phyloP scores from a whole-genome alignment of 305 asterid species.

The Fraxinus greggii region DNA sequence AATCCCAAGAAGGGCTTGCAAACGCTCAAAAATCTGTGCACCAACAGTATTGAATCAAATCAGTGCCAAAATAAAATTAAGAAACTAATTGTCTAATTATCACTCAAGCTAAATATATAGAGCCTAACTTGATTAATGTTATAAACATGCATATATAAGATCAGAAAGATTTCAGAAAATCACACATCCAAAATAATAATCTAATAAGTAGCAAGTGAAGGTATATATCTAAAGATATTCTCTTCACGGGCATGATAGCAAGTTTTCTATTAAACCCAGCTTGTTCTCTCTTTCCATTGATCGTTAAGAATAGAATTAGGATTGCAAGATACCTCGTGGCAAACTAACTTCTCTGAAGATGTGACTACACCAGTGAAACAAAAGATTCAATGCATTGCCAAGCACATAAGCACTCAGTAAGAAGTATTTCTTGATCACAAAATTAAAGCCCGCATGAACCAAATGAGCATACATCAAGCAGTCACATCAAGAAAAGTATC shows the following conservation, averaged over 20 bases:
- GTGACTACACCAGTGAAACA: neutral
- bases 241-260: neutral
- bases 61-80: slow-evolving; percentile 20
- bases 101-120: neutral
- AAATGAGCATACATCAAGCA: neutral
- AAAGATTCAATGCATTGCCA: neutral
- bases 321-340: neutral
- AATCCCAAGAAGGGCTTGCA: slow-evolving; percentile 62
- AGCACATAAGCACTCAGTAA: neutral
- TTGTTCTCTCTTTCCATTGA: neutral
- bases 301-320: neutral
- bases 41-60: slow-evolving; percentile 30
- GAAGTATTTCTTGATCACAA: slow-evolving; percentile 1
- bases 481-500: neutral
- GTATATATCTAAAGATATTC: neutral
- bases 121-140: neutral
- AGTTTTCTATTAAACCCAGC: neutral
- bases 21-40: slow-evolving; percentile 57
- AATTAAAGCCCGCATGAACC: neutral
- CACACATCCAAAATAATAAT: neutral
- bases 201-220: neutral
- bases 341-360: neutral
- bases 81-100: neutral
- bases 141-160: neutral
- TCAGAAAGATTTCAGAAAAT: neutral